phyloP scores from a whole-genome alignment of 768 basidiomycete species.

The Pholiota conissans region DNA sequence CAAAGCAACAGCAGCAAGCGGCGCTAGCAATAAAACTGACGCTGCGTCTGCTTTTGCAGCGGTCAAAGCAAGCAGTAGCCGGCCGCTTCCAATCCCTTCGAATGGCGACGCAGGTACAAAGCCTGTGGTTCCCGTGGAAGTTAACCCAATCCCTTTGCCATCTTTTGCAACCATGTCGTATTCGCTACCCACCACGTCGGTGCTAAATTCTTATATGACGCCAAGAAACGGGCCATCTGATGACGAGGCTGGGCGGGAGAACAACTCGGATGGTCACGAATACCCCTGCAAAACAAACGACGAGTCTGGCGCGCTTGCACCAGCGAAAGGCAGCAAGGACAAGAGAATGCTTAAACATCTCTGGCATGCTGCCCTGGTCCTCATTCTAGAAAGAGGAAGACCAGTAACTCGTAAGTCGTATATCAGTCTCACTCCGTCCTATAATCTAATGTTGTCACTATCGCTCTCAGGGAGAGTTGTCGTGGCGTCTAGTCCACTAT shows the following conservation, averaged over 20 bases:
- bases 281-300: slow-evolving; percentile 9
- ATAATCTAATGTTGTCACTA: background rate
- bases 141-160: slow-evolving; percentile 34
- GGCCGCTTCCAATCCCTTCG: slow-evolving; percentile 21
- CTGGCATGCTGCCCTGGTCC: slow-evolving; percentile 74
- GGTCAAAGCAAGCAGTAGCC: slow-evolving; percentile 18
- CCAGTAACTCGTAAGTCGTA: slow-evolving; percentile 54
- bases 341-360: slow-evolving; percentile 42
- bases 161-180: slow-evolving; percentile 39
- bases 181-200: slow-evolving; percentile 25
- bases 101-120: background rate
- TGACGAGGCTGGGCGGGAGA: slow-evolving; percentile 9
- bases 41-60: slow-evolving; percentile 21
- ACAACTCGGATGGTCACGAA: slow-evolving; percentile 25
- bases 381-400: slow-evolving; percentile 82
- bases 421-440: background rate
- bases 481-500: slow-evolving; percentile 80
- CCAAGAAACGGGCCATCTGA: slow-evolving; percentile 5
- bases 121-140: slow-evolving; percentile 7
- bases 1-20: slow-evolving; percentile 9
- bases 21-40: slow-evolving; percentile 8
- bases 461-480: slow-evolving; percentile 53
- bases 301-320: slow-evolving; percentile 13
- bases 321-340: slow-evolving; percentile 15
- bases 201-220: slow-evolving; percentile 15